Conservation (phyloP, 163 green algal species). For the Scenedesmus sp. region DNA sequence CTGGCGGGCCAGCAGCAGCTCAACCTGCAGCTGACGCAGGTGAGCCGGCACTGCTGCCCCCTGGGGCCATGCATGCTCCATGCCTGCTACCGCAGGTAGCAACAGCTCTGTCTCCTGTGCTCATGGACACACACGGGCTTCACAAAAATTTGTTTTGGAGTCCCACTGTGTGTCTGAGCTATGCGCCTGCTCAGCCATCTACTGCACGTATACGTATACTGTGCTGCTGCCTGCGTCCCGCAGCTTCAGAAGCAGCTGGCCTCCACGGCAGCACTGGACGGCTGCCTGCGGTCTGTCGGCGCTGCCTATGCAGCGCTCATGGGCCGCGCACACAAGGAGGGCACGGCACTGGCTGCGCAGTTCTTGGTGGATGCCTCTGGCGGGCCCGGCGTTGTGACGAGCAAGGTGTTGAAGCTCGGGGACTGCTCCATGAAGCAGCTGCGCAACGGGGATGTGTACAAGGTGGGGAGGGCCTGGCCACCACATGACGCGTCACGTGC, state of each 20-base stretch:
- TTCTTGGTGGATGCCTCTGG: conserved; percentile 33
- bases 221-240: neutral
- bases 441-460: conserved; percentile 81
- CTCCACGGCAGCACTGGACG: conserved; percentile 54
- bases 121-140: no score
- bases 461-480: conserved; percentile 51
- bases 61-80: neutral
- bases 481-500: neutral
- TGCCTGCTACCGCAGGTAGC: neutral
- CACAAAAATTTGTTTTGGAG: no score
- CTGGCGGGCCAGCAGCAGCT: conserved; percentile 25
- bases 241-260: conserved; percentile 51
- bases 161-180: no score
- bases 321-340: conserved; percentile 42
- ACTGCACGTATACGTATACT: neutral
- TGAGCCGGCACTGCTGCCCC: neutral
- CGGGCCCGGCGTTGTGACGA: conserved; percentile 16
- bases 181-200: neutral
- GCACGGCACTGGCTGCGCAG: conserved; percentile 5
- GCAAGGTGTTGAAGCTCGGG: conserved; percentile 66
- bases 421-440: conserved; percentile 76
- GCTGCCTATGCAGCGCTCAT: conserved; percentile 50
- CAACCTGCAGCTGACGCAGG: conserved; percentile 44
- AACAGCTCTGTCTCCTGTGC: neutral
- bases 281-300: conserved; percentile 43